These are phyloP conservation scores for Pythium phragmitis DNA, from an alignment of 352 stramenopile genomes.

Conservation along the genomic window DNA sequence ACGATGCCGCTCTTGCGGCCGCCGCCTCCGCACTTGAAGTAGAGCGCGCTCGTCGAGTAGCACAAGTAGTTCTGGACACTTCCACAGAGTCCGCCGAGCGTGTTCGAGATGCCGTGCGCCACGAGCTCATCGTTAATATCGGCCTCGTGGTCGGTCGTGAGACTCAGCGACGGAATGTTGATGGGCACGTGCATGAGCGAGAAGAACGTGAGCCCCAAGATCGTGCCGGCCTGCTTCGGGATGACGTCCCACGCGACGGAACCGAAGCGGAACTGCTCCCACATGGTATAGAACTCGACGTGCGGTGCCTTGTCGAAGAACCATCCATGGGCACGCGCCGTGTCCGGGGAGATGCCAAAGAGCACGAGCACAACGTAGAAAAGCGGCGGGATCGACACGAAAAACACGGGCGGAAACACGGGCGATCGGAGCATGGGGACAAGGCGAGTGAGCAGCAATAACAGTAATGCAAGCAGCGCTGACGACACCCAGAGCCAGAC, in stretches of 20 bases:
- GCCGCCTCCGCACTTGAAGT: slow-evolving; percentile 88
- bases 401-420: slow-evolving; percentile 76
- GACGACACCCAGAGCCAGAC: slow-evolving; percentile 74
- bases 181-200: slow-evolving; percentile 95
- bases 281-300: slow-evolving; percentile 72
- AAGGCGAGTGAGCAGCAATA: slow-evolving; percentile 56
- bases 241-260: slow-evolving; percentile 70
- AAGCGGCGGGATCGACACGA: slow-evolving; percentile 74
- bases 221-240: slow-evolving; percentile 68
- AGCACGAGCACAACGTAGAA: slow-evolving; percentile 71
- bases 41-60: slow-evolving; percentile 84
- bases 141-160: slow-evolving; percentile 82
- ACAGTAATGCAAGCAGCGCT: slow-evolving; percentile 44
- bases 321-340: slow-evolving; percentile 64
- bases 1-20: slow-evolving; percentile 62
- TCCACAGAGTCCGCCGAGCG: slow-evolving; percentile 76
- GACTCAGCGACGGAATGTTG: slow-evolving; percentile 90
- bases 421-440: slow-evolving; percentile 42
- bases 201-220: slow-evolving; percentile 90
- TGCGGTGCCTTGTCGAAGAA: slow-evolving; percentile 71
- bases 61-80: slow-evolving; percentile 92
- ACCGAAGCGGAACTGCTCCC: slow-evolving; percentile 72
- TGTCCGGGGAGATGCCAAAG: slow-evolving; percentile 50
- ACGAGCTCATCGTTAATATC: slow-evolving; percentile 94
- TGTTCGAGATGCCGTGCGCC: slow-evolving; percentile 92